A percentile compares a stretch with the other conserved stretches of the same genome.
Evolutionary conservation across 2,329 filamentous ascomycete species (phyloP).

Genomic region (Myrmaecium sp.): DNA sequence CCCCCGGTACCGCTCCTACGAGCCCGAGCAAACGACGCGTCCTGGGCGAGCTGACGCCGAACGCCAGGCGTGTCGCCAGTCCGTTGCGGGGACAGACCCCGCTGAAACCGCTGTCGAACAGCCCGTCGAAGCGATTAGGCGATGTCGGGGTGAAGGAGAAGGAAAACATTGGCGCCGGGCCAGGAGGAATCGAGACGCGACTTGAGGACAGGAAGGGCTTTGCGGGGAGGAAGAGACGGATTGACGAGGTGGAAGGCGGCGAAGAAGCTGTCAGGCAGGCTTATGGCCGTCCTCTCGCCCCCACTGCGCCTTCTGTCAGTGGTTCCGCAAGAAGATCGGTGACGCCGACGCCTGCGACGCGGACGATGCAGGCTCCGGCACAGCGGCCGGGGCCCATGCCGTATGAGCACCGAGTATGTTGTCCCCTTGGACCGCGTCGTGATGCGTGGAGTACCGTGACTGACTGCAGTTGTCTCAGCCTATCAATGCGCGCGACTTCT

Average conservation of each 20-base stretch:
- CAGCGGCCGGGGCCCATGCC: background rate
- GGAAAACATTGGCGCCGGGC: conserved; percentile 19
- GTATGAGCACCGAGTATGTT: background rate
- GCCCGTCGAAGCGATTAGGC: conserved; percentile 17
- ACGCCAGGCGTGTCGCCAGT: conserved; percentile 13
- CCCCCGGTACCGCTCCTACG: conserved; percentile 6
- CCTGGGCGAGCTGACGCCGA: conserved; percentile 17
- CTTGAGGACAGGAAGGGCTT: background rate
- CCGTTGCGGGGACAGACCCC: conserved; percentile 10
- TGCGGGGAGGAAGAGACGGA: conserved; percentile 16
- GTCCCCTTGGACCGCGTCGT: too few species aligned
- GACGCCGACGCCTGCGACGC: conserved; percentile 14
- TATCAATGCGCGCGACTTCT: background rate
- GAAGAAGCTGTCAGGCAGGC: background rate
- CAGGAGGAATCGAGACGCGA: too few species aligned
- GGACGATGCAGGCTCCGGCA: background rate
- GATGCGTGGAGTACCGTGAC: background rate
- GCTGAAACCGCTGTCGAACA: conserved; percentile 12
- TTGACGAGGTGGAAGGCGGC: conserved; percentile 17
- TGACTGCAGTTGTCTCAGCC: background rate
- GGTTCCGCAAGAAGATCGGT: too few species aligned
- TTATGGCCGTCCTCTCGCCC: too few species aligned
- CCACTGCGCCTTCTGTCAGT: too few species aligned
- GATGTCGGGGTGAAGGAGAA: conserved; percentile 11
- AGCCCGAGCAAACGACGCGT: conserved; percentile 17